phyloP scores from a whole-genome alignment of 352 stramenopile genomes.

The Aphanomyces astaci region DNA sequence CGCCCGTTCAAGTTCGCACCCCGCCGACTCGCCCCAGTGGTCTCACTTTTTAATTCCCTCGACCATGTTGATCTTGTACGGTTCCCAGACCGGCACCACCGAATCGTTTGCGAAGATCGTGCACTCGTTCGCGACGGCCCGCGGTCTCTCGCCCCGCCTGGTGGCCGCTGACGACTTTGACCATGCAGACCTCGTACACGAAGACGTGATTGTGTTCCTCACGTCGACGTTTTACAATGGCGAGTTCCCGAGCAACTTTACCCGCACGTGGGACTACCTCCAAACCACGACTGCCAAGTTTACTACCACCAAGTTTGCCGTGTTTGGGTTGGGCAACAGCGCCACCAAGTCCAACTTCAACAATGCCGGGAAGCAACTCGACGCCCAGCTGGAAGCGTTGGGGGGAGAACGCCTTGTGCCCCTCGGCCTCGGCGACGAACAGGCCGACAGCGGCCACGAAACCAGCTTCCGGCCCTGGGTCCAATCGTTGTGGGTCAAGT shows the following conservation, averaged over 20 bases:
- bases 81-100: conserved; percentile 19
- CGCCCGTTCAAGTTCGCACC: no score
- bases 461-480: conserved; percentile 21
- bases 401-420: conserved; percentile 2
- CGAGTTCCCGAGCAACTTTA: conserved; percentile 23
- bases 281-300: neutral
- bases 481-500: conserved; percentile 9
- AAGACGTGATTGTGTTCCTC: conserved; percentile 19
- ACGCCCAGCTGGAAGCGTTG: neutral
- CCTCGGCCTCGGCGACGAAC: conserved; percentile 10
- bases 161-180: conserved; percentile 3
- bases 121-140: conserved; percentile 23
- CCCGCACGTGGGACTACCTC: conserved; percentile 10
- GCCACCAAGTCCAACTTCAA: conserved; percentile 24
- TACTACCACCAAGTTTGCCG: conserved; percentile 12
- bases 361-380: conserved; percentile 7
- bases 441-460: conserved; percentile 8
- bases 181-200: neutral
- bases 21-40: no score
- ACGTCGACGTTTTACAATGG: conserved; percentile 24
- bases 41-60: neutral
- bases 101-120: conserved; percentile 23
- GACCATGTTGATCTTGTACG: conserved; percentile 24
- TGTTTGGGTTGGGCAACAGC: conserved; percentile 16
- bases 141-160: neutral